These are phyloP conservation scores for Alternaria rosae DNA, from an alignment of 2,329 filamentous ascomycete genomes.

Conservation along the genomic window DNA sequence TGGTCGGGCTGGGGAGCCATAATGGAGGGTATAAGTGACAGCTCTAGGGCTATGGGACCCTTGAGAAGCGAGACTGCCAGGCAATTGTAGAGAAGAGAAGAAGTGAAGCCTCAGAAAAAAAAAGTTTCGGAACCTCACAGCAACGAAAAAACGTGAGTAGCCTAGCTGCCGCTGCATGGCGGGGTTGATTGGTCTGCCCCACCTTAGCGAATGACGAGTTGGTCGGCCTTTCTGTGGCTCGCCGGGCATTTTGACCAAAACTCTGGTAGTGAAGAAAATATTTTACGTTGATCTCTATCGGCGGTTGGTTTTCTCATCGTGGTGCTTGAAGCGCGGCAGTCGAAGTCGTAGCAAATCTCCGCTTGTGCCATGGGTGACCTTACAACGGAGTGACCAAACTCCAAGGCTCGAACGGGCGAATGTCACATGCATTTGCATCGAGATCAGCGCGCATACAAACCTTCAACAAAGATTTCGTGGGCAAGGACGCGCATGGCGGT, in stretches of 20 bases:
- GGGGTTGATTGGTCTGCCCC: constrained; percentile 23
- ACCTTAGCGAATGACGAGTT: constrained; percentile 14
- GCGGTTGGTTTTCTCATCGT: not conserved
- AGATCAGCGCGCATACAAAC: not conserved
- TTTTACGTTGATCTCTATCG: not conserved
- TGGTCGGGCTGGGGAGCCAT: constrained; percentile 44
- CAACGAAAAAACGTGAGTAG: constrained; percentile 12
- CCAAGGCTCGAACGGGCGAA: not conserved
- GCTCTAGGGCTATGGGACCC: constrained; percentile 45
- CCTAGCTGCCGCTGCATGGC: constrained; percentile 15
- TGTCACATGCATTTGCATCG: not conserved
- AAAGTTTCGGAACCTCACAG: constrained; percentile 21
- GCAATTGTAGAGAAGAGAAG: constrained; percentile 35
- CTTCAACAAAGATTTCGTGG: not conserved
- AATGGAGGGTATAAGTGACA: constrained; percentile 35
- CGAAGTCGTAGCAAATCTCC: not conserved
- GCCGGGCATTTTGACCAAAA: not conserved
- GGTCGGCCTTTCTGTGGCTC: not conserved
- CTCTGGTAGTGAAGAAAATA: not conserved
- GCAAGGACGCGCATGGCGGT: constrained; percentile 15
- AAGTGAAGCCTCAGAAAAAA: constrained; percentile 24
- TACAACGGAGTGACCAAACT: not conserved
- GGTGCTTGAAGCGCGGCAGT: not conserved
- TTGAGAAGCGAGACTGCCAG: constrained; percentile 42
- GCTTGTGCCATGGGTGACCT: not conserved